Evolutionary conservation across 495 filamentous ascomycete species (phyloP), one percentile per base, ranked within the genome.

Genomic region (Podospora pseudoanserina): DNA sequence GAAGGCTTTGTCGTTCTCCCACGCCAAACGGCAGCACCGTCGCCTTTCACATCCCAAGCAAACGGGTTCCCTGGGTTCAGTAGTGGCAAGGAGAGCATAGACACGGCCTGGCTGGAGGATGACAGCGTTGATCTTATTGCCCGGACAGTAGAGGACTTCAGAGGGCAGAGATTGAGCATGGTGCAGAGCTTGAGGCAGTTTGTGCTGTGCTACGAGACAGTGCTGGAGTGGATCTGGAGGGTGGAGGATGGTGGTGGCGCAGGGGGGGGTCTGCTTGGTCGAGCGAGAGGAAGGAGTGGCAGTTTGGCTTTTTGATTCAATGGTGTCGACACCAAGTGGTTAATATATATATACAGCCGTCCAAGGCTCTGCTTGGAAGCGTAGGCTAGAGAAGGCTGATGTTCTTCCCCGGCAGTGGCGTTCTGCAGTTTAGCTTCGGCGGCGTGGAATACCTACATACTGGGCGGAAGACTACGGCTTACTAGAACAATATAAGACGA

Each of bases 181-280:
- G 94, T 99, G 65, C 95, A 99, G 79, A 97, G 91, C 71, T 81
- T 99, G 69, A 86, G 92, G 69, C 95, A 99, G 78, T 99, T 90
- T 79, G 94, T 97, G 65, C 86, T 99, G 54, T 99, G 95, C 75
- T 99, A 99, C 76, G 95, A 99, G 79, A 96, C 91, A 30, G 86
- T 97, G 7, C 80, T 97, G 56, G 95, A 98, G 78, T 99, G 95
- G 95, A 79, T 93, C 19, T 73, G 69, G 68, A 75, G 82, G 65
- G 53, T 81, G 15, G 76, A 85, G 57, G 76, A 82, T 30, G 28
- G 18, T 15, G 72, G 63, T 18, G 57, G 66, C 34, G 67, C 59
- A 13, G 61, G 28, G 3, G 61, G 55, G 3, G 32, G 49, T 16
- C 20, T 32, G 19, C 28, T 20, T 2, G 9, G 39, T 2, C 65